Evolutionary conservation across 352 stramenopile species (phyloP), one percentile per base, ranked within the genome.

Genomic region (Detonula confervacea): DNA sequence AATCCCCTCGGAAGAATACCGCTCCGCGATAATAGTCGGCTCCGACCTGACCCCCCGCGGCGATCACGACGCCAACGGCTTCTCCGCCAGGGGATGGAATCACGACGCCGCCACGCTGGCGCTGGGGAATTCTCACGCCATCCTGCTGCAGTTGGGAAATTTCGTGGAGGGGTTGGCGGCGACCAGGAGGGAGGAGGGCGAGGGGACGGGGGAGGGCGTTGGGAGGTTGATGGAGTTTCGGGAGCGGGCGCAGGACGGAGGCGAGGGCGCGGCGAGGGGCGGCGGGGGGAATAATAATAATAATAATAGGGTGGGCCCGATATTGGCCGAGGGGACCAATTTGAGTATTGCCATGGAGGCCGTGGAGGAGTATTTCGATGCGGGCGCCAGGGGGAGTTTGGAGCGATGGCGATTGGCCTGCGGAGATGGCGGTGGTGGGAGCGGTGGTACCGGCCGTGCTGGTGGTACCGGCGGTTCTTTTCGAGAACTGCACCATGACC

Each of bases 51-150:
- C 62, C 27, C 18, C 71, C 9, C 0, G 35, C 0, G 77, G 76
- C 14, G 85, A 91, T 35, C 61, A 77, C 18, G 51, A 69, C 11
- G 52, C 74, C 11, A 91, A 91, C 68, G 80, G 86, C 14, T 91
- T 91, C 68, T 76, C 39, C 8, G 56, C 55, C 39, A 22, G 63
- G 8, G 73, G 73, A 24, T 81, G 73, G 73, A 33, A 71, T 71
- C 20, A 27, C 4, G 49, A 81, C 47, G 73, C 73, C 44, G 37
- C 73, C 30, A 62, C 73, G 8, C 0, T 30, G 1, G 71, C 71
- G 39, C 65, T 80, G 25, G 0, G 2, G 0, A 25, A 37, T 0
- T 67, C 27, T 2, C 20, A 16, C 3, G 55, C 62, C n/a, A 62
- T 69, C 5, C 51, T 80, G 42, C 9, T 6, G 1, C 46, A 8